Evolutionary conservation across 1,284 basidiomycete genomes (phyloP), one percentile per base, ranked within the genome.

Genomic region (Puccinia brachypodii): DNA sequence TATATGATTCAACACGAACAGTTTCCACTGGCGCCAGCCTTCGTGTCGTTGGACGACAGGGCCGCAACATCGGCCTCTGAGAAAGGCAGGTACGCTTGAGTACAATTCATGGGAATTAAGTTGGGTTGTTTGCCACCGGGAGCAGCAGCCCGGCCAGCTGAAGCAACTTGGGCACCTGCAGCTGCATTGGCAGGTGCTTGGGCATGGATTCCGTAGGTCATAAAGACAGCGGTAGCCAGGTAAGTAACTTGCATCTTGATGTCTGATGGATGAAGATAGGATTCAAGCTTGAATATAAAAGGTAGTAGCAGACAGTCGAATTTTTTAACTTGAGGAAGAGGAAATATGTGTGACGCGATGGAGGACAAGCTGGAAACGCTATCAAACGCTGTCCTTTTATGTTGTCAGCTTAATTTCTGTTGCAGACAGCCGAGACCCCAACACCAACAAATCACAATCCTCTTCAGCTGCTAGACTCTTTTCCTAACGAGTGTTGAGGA

Each of bases 61-160:
- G 74, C 74, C 0, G 74, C 74, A 25, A 76, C 28, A 28, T 76
- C 74, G 58, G 74, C 74, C 60, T 76, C 74, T 6, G 74, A 76
- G 74, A 76, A 62, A n/a, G 74, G 74, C 56, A 76, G 40, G 74
- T 42, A 76, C 6, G 74, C 74, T 64, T 76, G 74, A 40, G 56
- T 76, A 22, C 74, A 76, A 25, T 76, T 44, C 74, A 64, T 64
- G 33, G 53, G 19, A 60, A 62, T 64, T 7, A 64, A 4, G 13
- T 38, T 76, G 42, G 74, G 74, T 19, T 42, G 73, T 50, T 47
- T 47, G 28, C 14, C 28, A 36, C 28, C 69, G 13, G 69, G 33
- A 38, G 69, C 28, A 47, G 68, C 42, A 44, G n/a, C 44, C 28
- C 42, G n/a, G 19, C n/a, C 68, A 71, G 40, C 68, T 25, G 68